Evolutionary conservation across 371 early-diverging fungal species (phyloP).

Genomic region (Apophysomyces ossiformis): DNA sequence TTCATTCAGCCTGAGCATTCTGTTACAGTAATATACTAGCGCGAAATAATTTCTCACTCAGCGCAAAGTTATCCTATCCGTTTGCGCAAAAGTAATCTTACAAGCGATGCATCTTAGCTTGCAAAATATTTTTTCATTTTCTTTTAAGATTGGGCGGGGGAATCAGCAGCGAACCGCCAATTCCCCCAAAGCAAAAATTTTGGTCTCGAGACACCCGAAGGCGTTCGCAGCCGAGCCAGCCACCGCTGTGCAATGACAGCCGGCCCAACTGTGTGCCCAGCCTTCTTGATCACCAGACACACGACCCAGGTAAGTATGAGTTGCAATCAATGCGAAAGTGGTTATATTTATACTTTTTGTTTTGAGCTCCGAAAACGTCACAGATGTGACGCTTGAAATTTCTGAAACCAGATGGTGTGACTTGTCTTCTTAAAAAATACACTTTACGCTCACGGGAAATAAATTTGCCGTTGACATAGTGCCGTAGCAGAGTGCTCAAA

Average conservation of each 20-base stretch:
- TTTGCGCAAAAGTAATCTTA: no score
- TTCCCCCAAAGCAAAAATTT: constrained; percentile 55
- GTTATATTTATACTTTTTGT: constrained; percentile 35
- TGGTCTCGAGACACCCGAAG: constrained; percentile 55
- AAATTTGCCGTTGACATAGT: no score
- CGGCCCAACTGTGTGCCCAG: constrained; percentile 40
- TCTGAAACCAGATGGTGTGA: no score
- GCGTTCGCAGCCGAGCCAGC: constrained; percentile 47
- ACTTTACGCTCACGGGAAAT: no score
- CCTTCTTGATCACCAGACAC: constrained; percentile 47
- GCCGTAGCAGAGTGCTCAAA: no score
- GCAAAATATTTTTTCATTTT: constrained; percentile 29
- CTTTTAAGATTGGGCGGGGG: constrained; percentile 32
- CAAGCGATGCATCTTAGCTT: fast-evolving
- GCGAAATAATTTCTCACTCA: no score
- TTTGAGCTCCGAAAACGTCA: not conserved
- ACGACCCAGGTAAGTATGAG: constrained; percentile 62
- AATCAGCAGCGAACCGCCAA: constrained; percentile 45
- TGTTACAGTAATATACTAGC: no score
- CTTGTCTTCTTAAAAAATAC: no score
- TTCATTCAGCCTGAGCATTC: no score
- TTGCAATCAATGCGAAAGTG: constrained; percentile 11
- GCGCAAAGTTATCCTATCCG: no score
- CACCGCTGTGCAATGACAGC: constrained; percentile 52
- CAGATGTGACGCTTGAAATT: no score